Percentiles rank a stretch among this genome's conserved stretches.
Conservation (phyloP, 495 filamentous ascomycete genomes). For the Parathielavia hyrcaniae region DNA sequence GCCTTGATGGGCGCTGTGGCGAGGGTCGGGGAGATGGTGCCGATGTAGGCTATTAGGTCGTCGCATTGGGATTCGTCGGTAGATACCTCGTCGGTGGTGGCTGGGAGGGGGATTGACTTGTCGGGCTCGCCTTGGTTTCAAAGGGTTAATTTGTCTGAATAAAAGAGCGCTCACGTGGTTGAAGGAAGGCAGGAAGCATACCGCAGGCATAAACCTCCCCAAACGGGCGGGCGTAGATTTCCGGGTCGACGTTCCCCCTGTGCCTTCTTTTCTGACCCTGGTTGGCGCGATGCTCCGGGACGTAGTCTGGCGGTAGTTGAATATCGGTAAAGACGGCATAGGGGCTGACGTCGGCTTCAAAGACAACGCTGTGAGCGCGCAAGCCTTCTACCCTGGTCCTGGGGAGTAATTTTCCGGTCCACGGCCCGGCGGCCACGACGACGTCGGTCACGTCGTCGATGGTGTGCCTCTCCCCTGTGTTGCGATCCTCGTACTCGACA, state of each 20-base stretch:
- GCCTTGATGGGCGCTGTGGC: conserved; percentile 69
- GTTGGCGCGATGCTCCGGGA: conserved; percentile 38
- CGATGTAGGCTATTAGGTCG: conserved; percentile 79
- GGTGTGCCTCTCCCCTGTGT: conserved; percentile 41
- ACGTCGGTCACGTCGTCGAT: conserved; percentile 74
- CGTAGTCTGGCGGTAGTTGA: conserved; percentile 57
- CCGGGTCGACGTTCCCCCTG: conserved; percentile 64
- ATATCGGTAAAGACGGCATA: conserved; percentile 92
- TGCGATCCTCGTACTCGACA: conserved; percentile 68
- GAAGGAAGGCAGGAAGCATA: conserved; percentile 18
- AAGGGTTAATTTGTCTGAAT: not conserved
- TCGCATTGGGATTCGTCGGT: conserved; percentile 73
- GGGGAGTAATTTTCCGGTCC: conserved; percentile 72
- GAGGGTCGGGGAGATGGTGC: conserved; percentile 68
- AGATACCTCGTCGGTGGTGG: conserved; percentile 67
- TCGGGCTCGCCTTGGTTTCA: conserved; percentile 71
- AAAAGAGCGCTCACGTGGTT: not conserved
- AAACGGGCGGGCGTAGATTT: conserved; percentile 88
- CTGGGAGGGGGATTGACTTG: conserved; percentile 63
- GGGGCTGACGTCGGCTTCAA: conserved; percentile 69
- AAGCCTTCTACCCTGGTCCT: conserved; percentile 70
- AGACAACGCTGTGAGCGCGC: conserved; percentile 87
- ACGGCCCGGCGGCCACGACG: conserved; percentile 81
- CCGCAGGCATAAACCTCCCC: conserved; percentile 86
- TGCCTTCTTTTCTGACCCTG: conserved; percentile 49